phyloP scores from a whole-genome alignment of 2,329 filamentous ascomycete species.

The Didymosphaeria variabile region DNA sequence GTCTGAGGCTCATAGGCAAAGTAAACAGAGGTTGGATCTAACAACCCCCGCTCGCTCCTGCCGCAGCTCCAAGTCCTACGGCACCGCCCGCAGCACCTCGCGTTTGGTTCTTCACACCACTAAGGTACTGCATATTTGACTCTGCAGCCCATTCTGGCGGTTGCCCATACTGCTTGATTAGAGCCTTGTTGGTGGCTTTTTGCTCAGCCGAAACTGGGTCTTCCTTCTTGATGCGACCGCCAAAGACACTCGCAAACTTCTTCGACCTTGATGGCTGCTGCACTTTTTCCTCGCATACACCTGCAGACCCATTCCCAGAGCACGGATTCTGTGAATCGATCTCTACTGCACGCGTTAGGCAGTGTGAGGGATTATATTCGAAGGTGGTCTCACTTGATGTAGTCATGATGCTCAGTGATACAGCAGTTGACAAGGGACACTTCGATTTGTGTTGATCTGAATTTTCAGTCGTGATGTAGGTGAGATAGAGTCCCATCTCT shows the following conservation, averaged over 20 bases:
- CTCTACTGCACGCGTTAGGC: too few species aligned
- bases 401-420: background rate
- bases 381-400: background rate
- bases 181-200: constrained; percentile 1
- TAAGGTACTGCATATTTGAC: background rate
- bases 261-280: background rate
- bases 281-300: background rate
- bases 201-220: background rate
- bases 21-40: background rate
- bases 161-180: constrained; percentile 1
- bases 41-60: background rate
- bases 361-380: too few species aligned
- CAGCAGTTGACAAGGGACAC: background rate
- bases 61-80: constrained; percentile 1
- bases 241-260: background rate
- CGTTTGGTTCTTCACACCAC: background rate
- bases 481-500: background rate
- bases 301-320: background rate
- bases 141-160: constrained; percentile 3
- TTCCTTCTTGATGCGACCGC: background rate
- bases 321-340: too few species aligned
- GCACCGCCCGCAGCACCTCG: background rate
- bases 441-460: background rate
- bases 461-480: background rate
- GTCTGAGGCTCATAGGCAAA: too few species aligned